A percentile compares a stretch with the other conserved stretches of the same genome.
These are phyloP conservation scores for Ammopiptanthus mongolicus DNA, from an alignment of 306 rosid species.

Conservation along the genomic window DNA sequence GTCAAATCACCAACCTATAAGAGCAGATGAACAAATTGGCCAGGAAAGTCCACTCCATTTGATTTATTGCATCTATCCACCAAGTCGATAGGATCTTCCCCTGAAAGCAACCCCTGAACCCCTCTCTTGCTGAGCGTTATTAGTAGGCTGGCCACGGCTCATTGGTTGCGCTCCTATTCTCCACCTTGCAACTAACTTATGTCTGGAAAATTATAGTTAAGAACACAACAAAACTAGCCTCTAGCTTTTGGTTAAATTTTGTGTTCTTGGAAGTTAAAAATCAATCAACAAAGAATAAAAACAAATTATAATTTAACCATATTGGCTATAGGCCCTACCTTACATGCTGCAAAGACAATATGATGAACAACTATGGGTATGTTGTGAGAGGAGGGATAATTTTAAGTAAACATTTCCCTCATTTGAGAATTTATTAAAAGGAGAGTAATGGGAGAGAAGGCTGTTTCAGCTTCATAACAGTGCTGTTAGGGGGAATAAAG, in stretches of 20 bases:
- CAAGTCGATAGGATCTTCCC: constrained; percentile 77
- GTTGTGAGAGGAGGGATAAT: neutral
- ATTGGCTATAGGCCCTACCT: neutral
- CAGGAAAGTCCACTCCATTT: constrained; percentile 3
- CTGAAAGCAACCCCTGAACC: constrained; percentile 66
- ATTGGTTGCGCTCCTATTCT: constrained; percentile 57
- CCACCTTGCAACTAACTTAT: constrained; percentile 68
- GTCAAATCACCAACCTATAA: constrained; percentile 15
- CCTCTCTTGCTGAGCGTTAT: constrained; percentile 42
- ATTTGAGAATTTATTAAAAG: no score
- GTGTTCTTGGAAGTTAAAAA: neutral
- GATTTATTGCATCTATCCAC: constrained; percentile 28
- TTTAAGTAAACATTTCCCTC: neutral
- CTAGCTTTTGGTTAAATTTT: constrained; percentile 3
- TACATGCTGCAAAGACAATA: constrained; percentile 2
- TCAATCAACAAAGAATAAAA: neutral
- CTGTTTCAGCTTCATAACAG: neutral
- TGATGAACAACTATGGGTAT: neutral
- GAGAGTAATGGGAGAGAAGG: neutral
- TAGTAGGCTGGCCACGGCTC: constrained; percentile 40
- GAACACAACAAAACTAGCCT: constrained; percentile 23
- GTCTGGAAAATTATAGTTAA: constrained; percentile 56
- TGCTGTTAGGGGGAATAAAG: neutral
- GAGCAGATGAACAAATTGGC: constrained; percentile 6
- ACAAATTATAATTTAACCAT: neutral